Conservation (phyloP, 345 rosid species). For the Nephelium lappaceum region DNA sequence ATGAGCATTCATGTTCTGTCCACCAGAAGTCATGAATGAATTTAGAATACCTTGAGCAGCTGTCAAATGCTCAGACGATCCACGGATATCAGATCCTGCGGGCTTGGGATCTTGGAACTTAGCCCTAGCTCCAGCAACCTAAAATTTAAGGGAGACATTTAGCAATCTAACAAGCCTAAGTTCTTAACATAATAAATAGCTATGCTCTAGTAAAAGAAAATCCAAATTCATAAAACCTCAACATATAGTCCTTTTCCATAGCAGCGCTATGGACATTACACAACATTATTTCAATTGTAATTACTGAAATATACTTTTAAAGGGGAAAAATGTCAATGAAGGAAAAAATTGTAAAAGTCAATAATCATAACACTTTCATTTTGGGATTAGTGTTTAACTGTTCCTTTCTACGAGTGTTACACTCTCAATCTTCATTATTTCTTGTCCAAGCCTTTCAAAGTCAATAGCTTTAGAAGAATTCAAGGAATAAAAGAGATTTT, state of each 20-base stretch:
- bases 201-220: neutral
- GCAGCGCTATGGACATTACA: neutral
- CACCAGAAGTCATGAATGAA: conserved; percentile 28
- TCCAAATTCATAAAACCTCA: neutral
- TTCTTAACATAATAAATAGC: neutral
- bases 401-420: neutral
- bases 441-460: neutral
- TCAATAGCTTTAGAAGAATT: neutral
- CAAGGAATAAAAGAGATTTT: too few relatives aligned
- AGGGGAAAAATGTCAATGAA: too few relatives aligned
- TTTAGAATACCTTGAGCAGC: conserved; percentile 27
- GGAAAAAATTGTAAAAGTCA: neutral
- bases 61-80: conserved; percentile 34
- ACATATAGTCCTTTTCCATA: too few relatives aligned
- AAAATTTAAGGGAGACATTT: neutral
- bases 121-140: conserved; percentile 42
- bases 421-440: neutral
- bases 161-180: neutral
- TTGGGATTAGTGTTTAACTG: neutral
- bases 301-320: neutral
- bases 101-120: conserved; percentile 35
- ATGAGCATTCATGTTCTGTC: conserved; percentile 37
- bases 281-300: neutral
- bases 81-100: conserved; percentile 30
- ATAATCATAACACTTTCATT: neutral